A percentile compares a stretch with the other conserved stretches of the same genome.
phyloP scores from a whole-genome alignment of 116 monocot species.

The Dioscorea cayenensis region DNA sequence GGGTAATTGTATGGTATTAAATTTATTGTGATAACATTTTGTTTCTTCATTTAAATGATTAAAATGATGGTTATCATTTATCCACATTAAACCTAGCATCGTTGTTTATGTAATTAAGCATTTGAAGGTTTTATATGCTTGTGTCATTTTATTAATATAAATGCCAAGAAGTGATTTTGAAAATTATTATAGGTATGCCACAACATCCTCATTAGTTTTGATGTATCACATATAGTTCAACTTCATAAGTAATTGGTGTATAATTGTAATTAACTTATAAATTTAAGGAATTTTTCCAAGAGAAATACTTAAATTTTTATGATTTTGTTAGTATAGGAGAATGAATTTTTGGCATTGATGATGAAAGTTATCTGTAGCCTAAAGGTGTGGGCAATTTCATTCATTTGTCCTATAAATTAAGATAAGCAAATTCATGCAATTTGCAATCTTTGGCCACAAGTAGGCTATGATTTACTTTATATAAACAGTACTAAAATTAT shows the following conservation, averaged over 20 bases:
- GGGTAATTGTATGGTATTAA: too few relatives aligned
- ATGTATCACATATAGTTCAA: too few relatives aligned
- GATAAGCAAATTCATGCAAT: background rate
- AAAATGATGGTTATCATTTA: too few relatives aligned
- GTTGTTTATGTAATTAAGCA: too few relatives aligned
- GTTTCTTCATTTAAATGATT: too few relatives aligned
- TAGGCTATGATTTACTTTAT: background rate
- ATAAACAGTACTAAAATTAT: background rate
- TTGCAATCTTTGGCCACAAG: background rate
- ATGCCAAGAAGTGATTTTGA: too few relatives aligned
- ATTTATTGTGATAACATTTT: too few relatives aligned
- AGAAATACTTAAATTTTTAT: background rate
- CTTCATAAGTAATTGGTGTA: conserved; percentile 1
- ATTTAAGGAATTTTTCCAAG: background rate
- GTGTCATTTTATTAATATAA: too few relatives aligned
- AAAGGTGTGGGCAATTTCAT: background rate
- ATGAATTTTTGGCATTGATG: background rate
- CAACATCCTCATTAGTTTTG: too few relatives aligned
- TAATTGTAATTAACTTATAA: background rate
- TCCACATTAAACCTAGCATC: too few relatives aligned
- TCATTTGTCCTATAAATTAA: background rate
- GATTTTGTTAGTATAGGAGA: background rate
- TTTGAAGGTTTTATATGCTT: too few relatives aligned
- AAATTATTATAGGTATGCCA: too few relatives aligned
- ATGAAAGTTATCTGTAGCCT: background rate